Evolutionary conservation across 2,329 filamentous ascomycete species (phyloP).

Genomic region (Chrysosporium keratinophilum): DNA sequence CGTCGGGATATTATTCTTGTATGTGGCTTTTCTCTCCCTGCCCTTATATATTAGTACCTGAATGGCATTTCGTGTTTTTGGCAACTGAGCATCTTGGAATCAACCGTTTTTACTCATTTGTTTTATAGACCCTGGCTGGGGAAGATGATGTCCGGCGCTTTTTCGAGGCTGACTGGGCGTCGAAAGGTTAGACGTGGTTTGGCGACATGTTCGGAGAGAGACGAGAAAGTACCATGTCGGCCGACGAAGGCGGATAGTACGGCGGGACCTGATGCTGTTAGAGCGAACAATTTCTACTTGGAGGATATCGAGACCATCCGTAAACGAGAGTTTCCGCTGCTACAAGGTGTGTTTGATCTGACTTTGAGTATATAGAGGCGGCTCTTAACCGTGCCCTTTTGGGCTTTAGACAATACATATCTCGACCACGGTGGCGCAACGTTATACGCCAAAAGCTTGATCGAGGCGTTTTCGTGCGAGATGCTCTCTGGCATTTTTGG

Average conservation of each 20-base stretch:
- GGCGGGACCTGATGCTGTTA: neutral
- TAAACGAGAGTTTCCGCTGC: slow-evolving; percentile 38
- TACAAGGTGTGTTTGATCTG: slow-evolving; percentile 26
- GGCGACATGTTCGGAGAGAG: neutral
- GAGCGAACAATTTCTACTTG: neutral
- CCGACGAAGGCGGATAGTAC: neutral
- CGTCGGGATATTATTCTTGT: slow-evolving; percentile 4
- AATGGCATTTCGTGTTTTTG: neutral
- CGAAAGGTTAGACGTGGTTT: neutral
- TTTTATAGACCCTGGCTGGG: slow-evolving; percentile 2
- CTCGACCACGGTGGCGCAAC: slow-evolving; percentile 96
- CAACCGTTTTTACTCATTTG: neutral
- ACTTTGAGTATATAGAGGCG: too few relatives aligned
- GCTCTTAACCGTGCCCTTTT: neutral
- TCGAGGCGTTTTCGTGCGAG: slow-evolving; percentile 68
- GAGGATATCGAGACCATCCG: slow-evolving; percentile 41
- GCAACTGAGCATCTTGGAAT: neutral
- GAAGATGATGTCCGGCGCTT: neutral
- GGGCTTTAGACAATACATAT: slow-evolving; percentile 57
- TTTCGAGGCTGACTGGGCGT: neutral
- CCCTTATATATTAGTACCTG: too few relatives aligned
- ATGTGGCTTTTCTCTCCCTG: neutral
- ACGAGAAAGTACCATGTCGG: neutral
- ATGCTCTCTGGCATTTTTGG: slow-evolving; percentile 72
- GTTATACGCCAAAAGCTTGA: slow-evolving; percentile 64